phyloP scores from a whole-genome alignment of 192 early-diverging fungal species.

The Glomus cerebriforme region DNA sequence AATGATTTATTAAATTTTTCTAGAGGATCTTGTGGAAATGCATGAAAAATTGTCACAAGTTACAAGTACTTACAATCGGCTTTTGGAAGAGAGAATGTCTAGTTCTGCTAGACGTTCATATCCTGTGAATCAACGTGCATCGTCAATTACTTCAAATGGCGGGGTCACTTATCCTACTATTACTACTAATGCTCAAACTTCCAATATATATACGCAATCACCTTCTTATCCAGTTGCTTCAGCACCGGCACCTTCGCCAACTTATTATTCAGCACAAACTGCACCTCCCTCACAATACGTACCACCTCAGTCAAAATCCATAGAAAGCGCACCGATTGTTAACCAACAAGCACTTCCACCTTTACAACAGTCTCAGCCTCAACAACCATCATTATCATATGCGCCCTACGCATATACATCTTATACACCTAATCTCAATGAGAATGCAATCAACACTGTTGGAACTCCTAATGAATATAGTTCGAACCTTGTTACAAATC shows the following conservation, averaged over 20 bases:
- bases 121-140: background rate
- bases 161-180: conserved; percentile 24
- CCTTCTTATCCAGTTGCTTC: conserved; percentile 29
- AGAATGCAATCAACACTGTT: background rate
- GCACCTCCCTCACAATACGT: conserved; percentile 3
- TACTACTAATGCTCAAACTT: background rate
- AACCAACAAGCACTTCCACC: conserved; percentile 4
- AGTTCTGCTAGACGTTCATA: conserved; percentile 27
- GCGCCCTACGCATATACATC: background rate
- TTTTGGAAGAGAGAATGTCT: conserved; percentile 76
- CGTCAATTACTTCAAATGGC: background rate
- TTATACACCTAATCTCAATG: background rate
- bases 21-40: conserved; percentile 69
- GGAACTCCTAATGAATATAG: background rate
- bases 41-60: conserved; percentile 83
- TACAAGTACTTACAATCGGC: conserved; percentile 81
- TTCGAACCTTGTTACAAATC: background rate
- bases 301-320: background rate
- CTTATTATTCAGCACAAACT: conserved; percentile 17
- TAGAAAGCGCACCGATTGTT: background rate
- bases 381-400: background rate
- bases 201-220: conserved; percentile 13
- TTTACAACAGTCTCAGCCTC: background rate
- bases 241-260: conserved; percentile 22
- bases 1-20: background rate